Base-by-base conservation (phyloP, 441 rosid species). In the Eutrema salsugineum region DNA sequence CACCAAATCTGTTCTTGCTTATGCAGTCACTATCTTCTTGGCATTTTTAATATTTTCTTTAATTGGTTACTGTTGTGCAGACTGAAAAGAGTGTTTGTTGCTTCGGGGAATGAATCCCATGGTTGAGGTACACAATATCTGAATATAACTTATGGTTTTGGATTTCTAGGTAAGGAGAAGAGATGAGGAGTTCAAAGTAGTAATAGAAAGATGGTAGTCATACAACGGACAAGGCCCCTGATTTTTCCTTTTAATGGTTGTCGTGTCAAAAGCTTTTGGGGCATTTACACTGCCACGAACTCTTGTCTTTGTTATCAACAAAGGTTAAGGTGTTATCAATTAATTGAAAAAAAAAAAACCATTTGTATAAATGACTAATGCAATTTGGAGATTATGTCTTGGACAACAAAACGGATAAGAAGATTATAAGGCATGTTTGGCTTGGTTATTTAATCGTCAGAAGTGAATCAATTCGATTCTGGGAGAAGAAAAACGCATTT, bases 81-180 rank as follows among this genome's bases (percentile, higher is more conserved):
- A 85, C 90, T 6, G 85, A 89, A 73, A 85, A 85, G 79, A 85
- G 90, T 30, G 87, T 87, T 53, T 71, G 86, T 77, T 89, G 81
- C 90, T 89, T 58, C 71, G 80, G 0, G 86, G 86, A 56, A 70
- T 77, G 72, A 85, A 72, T 57, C 91, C 91, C 43, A 75, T 75
- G 62, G 90, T 87, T 65, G 94, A 89, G 94, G 91, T 83, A 83
- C 71, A 46, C 11, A 20, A 22, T 27, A 10, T 47, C 14, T 30
- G 6, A 30, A 30, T 30, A 5, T 22, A 47, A 16, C 5, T 61
- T 32, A 0, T 36, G 17, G 17, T 58, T 55, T 36, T 58, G 6
- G 11, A 35, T 57, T 70, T 72, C 58, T 63, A 88, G 91, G 80
- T 86, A 8, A 83, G 90, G 79, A 86, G 39, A 77, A 83, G n/a